Conservation (phyloP, 164 flowering plant genomes). For the Chimonanthus praecox region DNA sequence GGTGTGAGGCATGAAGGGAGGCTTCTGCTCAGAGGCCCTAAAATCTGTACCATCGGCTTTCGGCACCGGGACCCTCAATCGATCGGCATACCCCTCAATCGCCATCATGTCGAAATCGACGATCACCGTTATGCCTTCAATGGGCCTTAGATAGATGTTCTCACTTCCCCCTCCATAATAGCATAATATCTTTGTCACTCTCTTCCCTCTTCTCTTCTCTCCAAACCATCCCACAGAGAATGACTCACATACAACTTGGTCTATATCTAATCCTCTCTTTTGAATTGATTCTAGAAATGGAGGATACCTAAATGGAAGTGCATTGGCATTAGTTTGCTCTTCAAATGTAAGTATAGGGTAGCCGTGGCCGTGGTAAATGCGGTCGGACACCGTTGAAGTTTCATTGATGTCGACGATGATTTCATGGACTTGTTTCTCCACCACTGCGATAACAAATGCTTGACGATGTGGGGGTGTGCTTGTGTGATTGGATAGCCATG, state of each 20-base stretch:
- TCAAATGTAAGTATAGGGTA: slow-evolving; percentile 37
- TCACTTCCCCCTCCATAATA: slow-evolving; percentile 31
- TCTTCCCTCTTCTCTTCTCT: slow-evolving; percentile 19
- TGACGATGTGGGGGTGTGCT: slow-evolving; percentile 31
- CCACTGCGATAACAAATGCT: slow-evolving; percentile 36
- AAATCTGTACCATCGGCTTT: slow-evolving; percentile 48
- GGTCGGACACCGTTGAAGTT: slow-evolving; percentile 19
- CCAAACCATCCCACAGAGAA: slow-evolving; percentile 53
- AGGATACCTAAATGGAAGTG: slow-evolving; percentile 21
- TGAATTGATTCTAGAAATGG: slow-evolving; percentile 32
- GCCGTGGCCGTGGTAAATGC: slow-evolving; percentile 30
- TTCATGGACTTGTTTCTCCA: slow-evolving; percentile 26
- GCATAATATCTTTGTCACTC: slow-evolving; percentile 29
- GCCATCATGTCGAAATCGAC: slow-evolving; percentile 51
- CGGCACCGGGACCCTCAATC: slow-evolving; percentile 34
- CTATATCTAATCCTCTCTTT: slow-evolving; percentile 39
- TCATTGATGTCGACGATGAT: slow-evolving; percentile 36
- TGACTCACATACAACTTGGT: slow-evolving; percentile 30
- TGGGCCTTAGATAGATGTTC: slow-evolving; percentile 42
- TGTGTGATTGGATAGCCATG: slow-evolving; percentile 22
- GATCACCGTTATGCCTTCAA: slow-evolving; percentile 40
- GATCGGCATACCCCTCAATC: slow-evolving; percentile 31
- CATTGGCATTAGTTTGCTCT: slow-evolving; percentile 29
- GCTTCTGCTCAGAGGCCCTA: slow-evolving; percentile 21
- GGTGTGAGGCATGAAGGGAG: slow-evolving; percentile 23